phyloP scores from a whole-genome alignment of 371 early-diverging fungal genomes.

The Synchytrium microbalum region DNA sequence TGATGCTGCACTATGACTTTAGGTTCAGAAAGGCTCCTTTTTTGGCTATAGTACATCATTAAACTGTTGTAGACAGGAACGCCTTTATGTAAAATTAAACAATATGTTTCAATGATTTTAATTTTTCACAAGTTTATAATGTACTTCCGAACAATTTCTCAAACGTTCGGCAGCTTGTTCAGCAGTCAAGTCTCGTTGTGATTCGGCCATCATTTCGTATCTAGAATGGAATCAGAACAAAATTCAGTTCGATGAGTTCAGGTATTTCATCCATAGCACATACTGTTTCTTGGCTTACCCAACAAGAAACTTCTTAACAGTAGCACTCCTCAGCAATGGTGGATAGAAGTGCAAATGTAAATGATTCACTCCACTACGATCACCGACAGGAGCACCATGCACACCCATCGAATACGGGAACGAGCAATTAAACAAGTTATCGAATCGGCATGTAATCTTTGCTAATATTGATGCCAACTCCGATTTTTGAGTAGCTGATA shows the following conservation, averaged over 20 bases:
- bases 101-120: not conserved
- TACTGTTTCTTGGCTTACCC: conserved; percentile 50
- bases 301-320: conserved; percentile 90
- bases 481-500: conserved; percentile 33
- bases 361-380: conserved; percentile 46
- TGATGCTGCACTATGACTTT: not conserved
- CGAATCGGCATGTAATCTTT: conserved; percentile 72
- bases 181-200: conserved; percentile 89
- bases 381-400: conserved; percentile 58
- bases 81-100: no score
- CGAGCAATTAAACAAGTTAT: conserved; percentile 80
- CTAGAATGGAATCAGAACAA: conserved; percentile 20
- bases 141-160: conserved; percentile 21
- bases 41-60: no score
- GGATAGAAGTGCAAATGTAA: conserved; percentile 93
- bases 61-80: no score
- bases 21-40: not conserved
- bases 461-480: conserved; percentile 70
- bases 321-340: conserved; percentile 78
- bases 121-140: conserved; percentile 17
- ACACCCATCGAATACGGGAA: conserved; percentile 96
- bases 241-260: not conserved
- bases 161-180: conserved; percentile 74
- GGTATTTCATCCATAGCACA: not conserved
- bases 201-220: conserved; percentile 87